Percentiles rank a stretch among this genome's conserved stretches.
phyloP scores from a whole-genome alignment of 768 basidiomycete genomes.

The Lactarius quietus region DNA sequence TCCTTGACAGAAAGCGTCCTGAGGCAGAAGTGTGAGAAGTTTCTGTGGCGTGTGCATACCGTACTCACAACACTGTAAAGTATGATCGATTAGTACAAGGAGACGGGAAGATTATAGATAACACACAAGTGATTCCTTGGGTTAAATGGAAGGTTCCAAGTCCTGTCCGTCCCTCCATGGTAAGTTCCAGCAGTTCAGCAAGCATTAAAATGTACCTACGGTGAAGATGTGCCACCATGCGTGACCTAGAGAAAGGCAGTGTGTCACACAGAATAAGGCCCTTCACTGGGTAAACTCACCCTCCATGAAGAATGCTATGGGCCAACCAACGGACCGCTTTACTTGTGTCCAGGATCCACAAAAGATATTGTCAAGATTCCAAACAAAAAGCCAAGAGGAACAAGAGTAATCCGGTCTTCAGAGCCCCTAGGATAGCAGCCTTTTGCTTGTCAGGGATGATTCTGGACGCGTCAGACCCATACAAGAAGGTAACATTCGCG shows the following conservation, averaged over 20 bases:
- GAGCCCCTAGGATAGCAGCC: slow-evolving; percentile 41
- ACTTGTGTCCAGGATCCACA: slow-evolving; percentile 54
- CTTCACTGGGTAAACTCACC: slow-evolving; percentile 34
- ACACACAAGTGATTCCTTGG: slow-evolving; percentile 35
- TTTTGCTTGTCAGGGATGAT: slow-evolving; percentile 45
- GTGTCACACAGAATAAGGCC: slow-evolving; percentile 3
- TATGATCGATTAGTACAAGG: neutral
- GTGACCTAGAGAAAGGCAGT: slow-evolving; percentile 44
- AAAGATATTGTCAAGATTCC: slow-evolving; percentile 81
- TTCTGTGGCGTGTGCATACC: neutral
- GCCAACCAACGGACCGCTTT: slow-evolving; percentile 60
- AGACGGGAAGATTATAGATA: neutral
- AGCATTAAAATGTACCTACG: slow-evolving; percentile 35
- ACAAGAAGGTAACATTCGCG: slow-evolving; percentile 54
- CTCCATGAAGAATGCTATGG: slow-evolving; percentile 61
- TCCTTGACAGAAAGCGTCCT: slow-evolving; percentile 64
- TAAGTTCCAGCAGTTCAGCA: neutral
- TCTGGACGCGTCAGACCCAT: slow-evolving; percentile 38
- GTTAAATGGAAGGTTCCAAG: slow-evolving; percentile 35
- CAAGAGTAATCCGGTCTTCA: slow-evolving; percentile 49
- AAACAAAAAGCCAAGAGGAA: slow-evolving; percentile 66
- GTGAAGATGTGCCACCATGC: slow-evolving; percentile 76
- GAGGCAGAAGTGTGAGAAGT: slow-evolving; percentile 4
- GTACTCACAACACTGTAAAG: slow-evolving; percentile 30
- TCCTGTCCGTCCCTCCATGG: slow-evolving; percentile 27